Base-by-base conservation (phyloP, 176 grass and related monocot genomes). In the Aechmea fasciata region DNA sequence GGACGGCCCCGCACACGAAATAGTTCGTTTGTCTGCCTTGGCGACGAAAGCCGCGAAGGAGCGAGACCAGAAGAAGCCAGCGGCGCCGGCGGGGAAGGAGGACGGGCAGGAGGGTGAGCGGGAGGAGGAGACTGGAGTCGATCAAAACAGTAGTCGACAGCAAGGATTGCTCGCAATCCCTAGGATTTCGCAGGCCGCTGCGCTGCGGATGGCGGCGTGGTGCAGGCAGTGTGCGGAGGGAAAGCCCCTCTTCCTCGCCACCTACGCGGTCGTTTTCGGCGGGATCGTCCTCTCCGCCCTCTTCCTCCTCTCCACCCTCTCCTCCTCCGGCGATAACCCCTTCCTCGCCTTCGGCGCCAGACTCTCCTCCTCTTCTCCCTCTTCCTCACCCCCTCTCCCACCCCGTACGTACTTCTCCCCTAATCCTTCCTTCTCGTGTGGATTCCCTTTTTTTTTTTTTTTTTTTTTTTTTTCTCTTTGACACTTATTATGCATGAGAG, bases 271-370 rank as follows among this genome's bases (percentile, higher is more conserved):
- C 64, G 78, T 85, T 11, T 61, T 85, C 50, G 74, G 79, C 50
- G 83, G 90, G 28, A 80, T 89, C 67, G 80, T 87, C 59, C 85
- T 93, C 80, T 93, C 86, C 65, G 74, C 81, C 3, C 67, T 93
- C 80, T 89, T 93, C 83, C 69, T 89, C 86, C 68, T 83, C 26
- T 70, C 84, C 71, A 86, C 74, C 54, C 71, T 87, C 51, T 89
- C 86, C 71, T 83, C 85, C 33, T 33, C 85, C 33, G 68, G 87
- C 80, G 25, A 80, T 50, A 68, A 19, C 20, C 74, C 80, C 13
- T 57, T 57, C 53, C 53, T 57, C 53, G 13, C 53, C 53, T 14
- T 17, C 15, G 53, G 53, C 53, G 53, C 5, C 53, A 18, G 53
- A 1, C 11, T 57, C 53, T 57, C 24, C 70, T 51, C 71, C 76